phyloP scores from a whole-genome alignment of 805 yeast genomes.

The Candida tibetensis region DNA sequence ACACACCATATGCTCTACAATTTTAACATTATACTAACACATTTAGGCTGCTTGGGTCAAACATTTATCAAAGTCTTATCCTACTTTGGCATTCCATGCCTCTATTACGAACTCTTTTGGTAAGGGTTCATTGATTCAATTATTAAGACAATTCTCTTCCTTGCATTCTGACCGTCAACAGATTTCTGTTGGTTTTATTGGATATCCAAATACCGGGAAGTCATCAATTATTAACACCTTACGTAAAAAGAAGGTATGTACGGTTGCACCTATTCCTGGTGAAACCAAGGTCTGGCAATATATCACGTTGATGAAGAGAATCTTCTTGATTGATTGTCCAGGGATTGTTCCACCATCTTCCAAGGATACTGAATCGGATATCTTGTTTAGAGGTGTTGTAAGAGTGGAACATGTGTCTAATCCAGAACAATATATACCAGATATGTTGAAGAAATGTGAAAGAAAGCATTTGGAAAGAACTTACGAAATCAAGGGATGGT shows the following conservation, averaged over 20 bases:
- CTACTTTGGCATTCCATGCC: constrained; percentile 97
- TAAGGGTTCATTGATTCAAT: constrained; percentile 92
- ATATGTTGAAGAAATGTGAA: constrained; percentile 79
- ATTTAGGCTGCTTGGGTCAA: constrained; percentile 97
- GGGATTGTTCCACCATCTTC: constrained; percentile 97
- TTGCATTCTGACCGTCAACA: constrained; percentile 92
- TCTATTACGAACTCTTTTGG: constrained; percentile 97
- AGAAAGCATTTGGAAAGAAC: constrained; percentile 91
- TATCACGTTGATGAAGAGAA: constrained; percentile 93
- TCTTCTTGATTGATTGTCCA: constrained; percentile 95
- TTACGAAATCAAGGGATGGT: constrained; percentile 92
- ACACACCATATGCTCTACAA: too few relatives aligned
- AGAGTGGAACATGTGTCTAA: constrained; percentile 96
- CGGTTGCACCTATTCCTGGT: constrained; percentile 98
- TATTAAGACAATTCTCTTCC: constrained; percentile 87
- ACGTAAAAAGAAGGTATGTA: constrained; percentile 92
- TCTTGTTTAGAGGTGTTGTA: constrained; percentile 93
- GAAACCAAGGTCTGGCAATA: constrained; percentile 99
- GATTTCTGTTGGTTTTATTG: constrained; percentile 95
- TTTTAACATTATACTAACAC: constrained; percentile 31
- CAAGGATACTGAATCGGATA: constrained; percentile 87
- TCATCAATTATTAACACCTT: constrained; percentile 93
- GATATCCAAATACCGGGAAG: constrained; percentile 98
- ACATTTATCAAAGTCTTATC: constrained; percentile 84
- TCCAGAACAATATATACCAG: constrained; percentile 95